Base-by-base conservation (phyloP, 1,284 basidiomycete genomes). In the Leccinum ponderosum region DNA sequence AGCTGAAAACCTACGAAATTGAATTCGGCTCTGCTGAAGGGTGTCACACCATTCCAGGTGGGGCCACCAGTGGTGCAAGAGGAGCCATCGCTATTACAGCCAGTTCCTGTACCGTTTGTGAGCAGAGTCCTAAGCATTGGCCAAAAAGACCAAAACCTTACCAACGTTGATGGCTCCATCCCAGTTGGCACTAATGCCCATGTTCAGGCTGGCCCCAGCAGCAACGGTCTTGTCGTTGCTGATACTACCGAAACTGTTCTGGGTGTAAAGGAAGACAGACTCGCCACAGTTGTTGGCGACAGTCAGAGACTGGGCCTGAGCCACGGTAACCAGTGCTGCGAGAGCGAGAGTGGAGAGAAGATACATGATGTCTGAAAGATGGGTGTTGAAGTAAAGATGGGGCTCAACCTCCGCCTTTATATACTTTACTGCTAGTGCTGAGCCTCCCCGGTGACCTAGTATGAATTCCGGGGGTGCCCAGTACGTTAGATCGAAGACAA, bases 21-120 rank as follows among this genome's bases (percentile, higher is more conserved):
- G 62, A 75, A 75, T 54, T 73, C 72, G 14, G 72, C 74, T 20
- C 74, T 69, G 57, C 71, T 75, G 62, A 75, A 75, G 1, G 74
- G 72, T 3, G 70, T 73, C 20, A 33, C 55, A 55, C 74, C 74
- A 31, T 72, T 20, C 74, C 72, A 75, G 42, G 65, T 68, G 17
- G 72, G 72, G 2, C 74, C 73, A 35, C 73, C 73, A 1, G 73
- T 76, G 12, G 72, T 65, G 61, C 75, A 74, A n/a, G 44, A 22
- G 17, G 65, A 60, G 14, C 62, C 65, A 1, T 54, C 35, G 33
- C 65, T 63, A 48, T 61, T 50, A 52, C 75, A 74, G n/a, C 73
- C 74, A 29, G 75, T 74, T 27, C 73, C 75, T 74, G 51, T 14
- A 6, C 6, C n/a, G 33, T 17, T 47, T 9, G 47, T 65, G 57